phyloP scores from a whole-genome alignment of 495 filamentous ascomycete species.

The Penicillium flavigenum region DNA sequence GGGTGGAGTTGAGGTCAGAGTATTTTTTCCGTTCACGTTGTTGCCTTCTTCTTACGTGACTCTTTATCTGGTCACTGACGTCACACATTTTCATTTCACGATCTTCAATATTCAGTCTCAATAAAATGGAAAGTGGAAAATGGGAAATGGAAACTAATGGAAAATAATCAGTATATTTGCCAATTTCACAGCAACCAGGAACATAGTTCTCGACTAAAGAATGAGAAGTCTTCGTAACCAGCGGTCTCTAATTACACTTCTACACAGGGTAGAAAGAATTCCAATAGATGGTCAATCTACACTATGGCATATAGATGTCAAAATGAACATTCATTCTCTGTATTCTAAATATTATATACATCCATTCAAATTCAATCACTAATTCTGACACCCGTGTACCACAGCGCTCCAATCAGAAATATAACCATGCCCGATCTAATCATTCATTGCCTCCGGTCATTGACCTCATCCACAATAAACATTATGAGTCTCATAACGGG shows the following conservation, averaged over 20 bases:
- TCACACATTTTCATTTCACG: no score
- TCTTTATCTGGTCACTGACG: no score
- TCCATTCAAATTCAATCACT: neutral
- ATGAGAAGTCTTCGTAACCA: no score
- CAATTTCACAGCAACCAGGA: no score
- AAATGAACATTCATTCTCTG: neutral
- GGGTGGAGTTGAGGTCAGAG: neutral
- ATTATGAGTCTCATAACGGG: neutral
- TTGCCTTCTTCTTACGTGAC: neutral
- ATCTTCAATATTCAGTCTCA: no score
- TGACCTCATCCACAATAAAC: conserved; percentile 3
- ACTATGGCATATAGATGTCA: neutral
- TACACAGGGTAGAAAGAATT: no score
- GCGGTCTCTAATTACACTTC: no score
- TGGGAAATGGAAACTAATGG: no score
- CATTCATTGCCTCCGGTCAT: neutral
- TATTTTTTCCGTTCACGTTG: neutral
- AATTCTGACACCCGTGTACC: no score
- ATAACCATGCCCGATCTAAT: neutral
- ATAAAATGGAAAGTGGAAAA: no score
- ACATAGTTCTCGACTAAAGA: no score
- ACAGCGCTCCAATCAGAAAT: neutral
- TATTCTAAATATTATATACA: neutral
- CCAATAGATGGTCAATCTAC: neutral
- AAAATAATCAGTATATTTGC: no score